Percentiles rank a stretch among this genome's conserved stretches.
Evolutionary conservation across 2,329 filamentous ascomycete genomes (phyloP).

Genomic region (Trichophyton mentagrophytes): DNA sequence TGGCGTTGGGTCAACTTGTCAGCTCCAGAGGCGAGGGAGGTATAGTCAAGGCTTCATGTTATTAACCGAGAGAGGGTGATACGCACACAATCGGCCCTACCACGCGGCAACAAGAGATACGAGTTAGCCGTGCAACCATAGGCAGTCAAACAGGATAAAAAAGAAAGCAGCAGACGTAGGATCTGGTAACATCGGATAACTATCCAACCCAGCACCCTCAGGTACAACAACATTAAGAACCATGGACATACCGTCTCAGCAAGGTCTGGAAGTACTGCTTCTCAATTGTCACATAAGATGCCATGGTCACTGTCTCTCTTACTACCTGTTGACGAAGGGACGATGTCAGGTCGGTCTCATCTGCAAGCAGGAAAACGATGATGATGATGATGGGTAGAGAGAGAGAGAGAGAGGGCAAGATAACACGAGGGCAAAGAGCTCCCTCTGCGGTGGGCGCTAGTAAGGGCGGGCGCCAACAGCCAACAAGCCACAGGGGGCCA

Average conservation of each 20-base stretch:
- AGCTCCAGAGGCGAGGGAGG: not conserved
- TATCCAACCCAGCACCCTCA: not conserved
- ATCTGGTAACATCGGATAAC: not conserved
- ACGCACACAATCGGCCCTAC: slow-evolving; percentile 8
- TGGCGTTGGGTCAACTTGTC: not conserved
- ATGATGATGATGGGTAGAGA: too few species aligned
- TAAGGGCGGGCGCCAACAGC: not conserved
- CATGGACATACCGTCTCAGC: slow-evolving; percentile 43
- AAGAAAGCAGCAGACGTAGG: not conserved
- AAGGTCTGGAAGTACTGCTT: slow-evolving; percentile 50
- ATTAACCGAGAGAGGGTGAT: not conserved
- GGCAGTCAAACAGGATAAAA: not conserved
- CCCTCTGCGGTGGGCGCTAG: not conserved
- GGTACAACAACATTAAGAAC: not conserved
- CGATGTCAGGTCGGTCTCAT: not conserved
- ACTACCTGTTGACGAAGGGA: not conserved
- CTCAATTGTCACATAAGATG: slow-evolving; percentile 44
- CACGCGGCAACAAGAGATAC: not conserved
- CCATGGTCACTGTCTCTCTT: slow-evolving; percentile 14
- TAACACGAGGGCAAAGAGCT: not conserved
- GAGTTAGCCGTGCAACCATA: not conserved
- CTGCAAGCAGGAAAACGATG: too few species aligned
- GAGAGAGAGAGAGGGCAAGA: not conserved
- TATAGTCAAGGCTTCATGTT: not conserved
- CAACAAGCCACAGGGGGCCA: not conserved